Conservation (phyloP, 768 basidiomycete genomes). For the Lyophyllum semitale region DNA sequence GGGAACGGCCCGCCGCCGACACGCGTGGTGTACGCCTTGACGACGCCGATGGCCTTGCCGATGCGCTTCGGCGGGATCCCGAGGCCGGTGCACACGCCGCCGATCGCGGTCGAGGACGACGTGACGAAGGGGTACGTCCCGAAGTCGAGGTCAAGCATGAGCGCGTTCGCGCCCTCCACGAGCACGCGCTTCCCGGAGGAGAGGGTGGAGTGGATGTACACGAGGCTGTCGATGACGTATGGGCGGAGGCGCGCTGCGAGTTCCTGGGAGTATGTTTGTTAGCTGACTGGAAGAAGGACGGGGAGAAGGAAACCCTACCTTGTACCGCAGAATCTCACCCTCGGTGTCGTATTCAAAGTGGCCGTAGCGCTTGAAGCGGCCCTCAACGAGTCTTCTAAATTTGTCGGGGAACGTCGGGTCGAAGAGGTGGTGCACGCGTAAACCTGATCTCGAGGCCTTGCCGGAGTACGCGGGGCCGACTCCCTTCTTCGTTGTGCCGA, state of each 20-base stretch:
- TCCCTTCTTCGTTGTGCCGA: slow-evolving; percentile 97
- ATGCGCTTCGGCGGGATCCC: slow-evolving; percentile 91
- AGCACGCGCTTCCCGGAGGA: slow-evolving; percentile 76
- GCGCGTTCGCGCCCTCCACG: slow-evolving; percentile 96
- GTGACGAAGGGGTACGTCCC: slow-evolving; percentile 99
- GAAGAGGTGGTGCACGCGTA: slow-evolving; percentile 96
- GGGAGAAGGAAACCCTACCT: slow-evolving; percentile 45
- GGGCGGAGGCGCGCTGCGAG: slow-evolving; percentile 85
- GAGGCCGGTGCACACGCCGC: slow-evolving; percentile 97
- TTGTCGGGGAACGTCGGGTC: slow-evolving; percentile 85
- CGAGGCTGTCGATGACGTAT: slow-evolving; percentile 86
- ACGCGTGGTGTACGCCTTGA: slow-evolving; percentile 98
- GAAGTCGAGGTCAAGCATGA: slow-evolving; percentile 98
- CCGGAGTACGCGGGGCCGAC: slow-evolving; percentile 99
- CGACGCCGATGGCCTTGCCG: slow-evolving; percentile 86
- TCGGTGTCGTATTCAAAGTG: slow-evolving; percentile 99
- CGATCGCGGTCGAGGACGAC: slow-evolving; percentile 89
- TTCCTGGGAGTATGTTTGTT: slow-evolving; percentile 40
- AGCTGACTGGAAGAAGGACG: not conserved
- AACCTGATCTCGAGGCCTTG: slow-evolving; percentile 94
- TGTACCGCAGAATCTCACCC: slow-evolving; percentile 91
- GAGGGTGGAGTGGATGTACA: slow-evolving; percentile 82
- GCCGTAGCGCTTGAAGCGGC: slow-evolving; percentile 96
- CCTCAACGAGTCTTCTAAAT: slow-evolving; percentile 95
- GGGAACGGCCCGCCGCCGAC: slow-evolving; percentile 99